Evolutionary conservation across 2,329 filamentous ascomycete species (phyloP), one percentile per base, ranked within the genome.

Genomic region (Colletotrichum higginsianum): DNA sequence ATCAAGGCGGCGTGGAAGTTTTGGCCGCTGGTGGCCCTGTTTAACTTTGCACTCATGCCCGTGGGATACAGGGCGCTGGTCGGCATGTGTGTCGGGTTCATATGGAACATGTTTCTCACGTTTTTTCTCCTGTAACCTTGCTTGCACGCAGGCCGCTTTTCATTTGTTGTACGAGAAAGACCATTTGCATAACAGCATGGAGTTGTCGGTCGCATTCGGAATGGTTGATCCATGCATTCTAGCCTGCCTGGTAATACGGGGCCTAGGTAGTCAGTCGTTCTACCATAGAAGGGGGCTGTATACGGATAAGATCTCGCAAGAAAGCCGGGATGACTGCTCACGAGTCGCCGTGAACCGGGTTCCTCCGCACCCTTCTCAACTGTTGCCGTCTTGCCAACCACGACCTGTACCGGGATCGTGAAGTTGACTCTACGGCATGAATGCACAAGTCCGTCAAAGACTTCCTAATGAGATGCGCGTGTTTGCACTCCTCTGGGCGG

Each of bases 41-140:
- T 76, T 77, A 82, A 81, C 66, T 82, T 81, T 62, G 66, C 80
- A 5, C 82, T 79, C 76, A 80, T 82, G 8, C 80, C 80, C 1
- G 80, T 82, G 11, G 76, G 80, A 15, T 81, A 79, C 16, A 69
- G 80, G 16, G 80, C 81, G 23, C 75, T 82, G 35, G 80, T 82
- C 3, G 79, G 78, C 0, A 80, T 80, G 23, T 80, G 78, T 65
- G 78, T 82, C 42, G 80, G 80, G 3, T 82, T 82, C 23, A 75
- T 79, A 2, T 82, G 80, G 80, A 82, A 80, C 61, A 81, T 82
- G 38, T 82, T 82, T 53, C 71, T 82, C 42, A 82, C 80, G 21
- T 75, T 82, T 15, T 80, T 81, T 52, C 76, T 79, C 7, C 78
- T 78, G 50, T 72, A 40, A 50, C 5, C 42, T 18, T 44, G 6